phyloP scores from a whole-genome alignment of 1,139 yeast species.

The Saccharomyces hybrid region DNA sequence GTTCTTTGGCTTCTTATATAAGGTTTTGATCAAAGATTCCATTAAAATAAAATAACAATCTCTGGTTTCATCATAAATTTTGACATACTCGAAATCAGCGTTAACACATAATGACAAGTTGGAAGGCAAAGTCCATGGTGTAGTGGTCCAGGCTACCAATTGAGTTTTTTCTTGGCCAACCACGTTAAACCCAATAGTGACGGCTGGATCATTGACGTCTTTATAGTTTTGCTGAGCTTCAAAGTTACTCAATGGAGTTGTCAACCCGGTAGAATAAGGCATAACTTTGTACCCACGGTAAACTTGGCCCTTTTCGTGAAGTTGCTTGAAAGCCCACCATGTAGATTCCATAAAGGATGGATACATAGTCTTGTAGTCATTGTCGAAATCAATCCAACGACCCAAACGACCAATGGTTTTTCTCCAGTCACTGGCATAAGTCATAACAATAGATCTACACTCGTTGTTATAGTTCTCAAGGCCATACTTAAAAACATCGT shows the following conservation, averaged over 20 bases:
- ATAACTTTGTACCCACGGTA: conserved; percentile 93
- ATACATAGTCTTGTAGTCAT: conserved; percentile 94
- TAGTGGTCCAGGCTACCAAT: conserved; percentile 97
- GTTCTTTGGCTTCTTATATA: conserved; percentile 89
- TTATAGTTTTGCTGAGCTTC: conserved; percentile 98
- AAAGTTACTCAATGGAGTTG: conserved; percentile 93
- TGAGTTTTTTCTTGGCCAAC: conserved; percentile 71
- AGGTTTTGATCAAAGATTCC: conserved; percentile 69
- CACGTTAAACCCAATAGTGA: conserved; percentile 82
- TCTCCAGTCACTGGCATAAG: conserved; percentile 93
- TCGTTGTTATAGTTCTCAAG: conserved; percentile 88
- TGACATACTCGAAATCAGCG: conserved; percentile 84
- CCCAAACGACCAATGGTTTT: conserved; percentile 87
- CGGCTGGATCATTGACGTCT: conserved; percentile 95
- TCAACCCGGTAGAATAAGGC: conserved; percentile 97
- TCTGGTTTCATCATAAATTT: conserved; percentile 82
- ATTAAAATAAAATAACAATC: conserved; percentile 73
- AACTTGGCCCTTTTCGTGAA: conserved; percentile 76
- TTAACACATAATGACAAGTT: conserved; percentile 90
- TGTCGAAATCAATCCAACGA: conserved; percentile 98
- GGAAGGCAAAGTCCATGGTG: conserved; percentile 98
- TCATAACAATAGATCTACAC: conserved; percentile 95
- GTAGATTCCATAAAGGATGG: conserved; percentile 96
- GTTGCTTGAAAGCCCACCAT: conserved; percentile 97
- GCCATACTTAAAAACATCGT: conserved; percentile 89